Base-by-base conservation (phyloP, 495 filamentous ascomycete genomes). In the Trichoderma reesei region DNA sequence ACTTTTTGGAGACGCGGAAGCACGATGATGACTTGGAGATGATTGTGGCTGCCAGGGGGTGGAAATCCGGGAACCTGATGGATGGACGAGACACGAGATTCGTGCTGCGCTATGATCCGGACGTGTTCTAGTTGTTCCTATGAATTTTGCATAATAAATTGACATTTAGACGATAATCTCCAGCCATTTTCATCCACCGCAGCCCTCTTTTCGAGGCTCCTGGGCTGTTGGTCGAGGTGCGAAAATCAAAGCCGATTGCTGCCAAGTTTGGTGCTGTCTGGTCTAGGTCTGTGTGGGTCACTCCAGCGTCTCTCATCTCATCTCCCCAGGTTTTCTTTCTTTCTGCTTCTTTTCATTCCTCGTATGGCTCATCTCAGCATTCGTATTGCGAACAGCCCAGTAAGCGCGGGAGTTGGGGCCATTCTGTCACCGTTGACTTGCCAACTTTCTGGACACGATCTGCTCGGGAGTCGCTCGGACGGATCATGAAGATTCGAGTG, bases 31-130 rank as follows among this genome's bases (percentile, higher is more conserved):
- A 46, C 5, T 5, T 14, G 7, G 8, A 33, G 51, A 56, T 34
- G 33, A 20, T 48, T 48, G 44, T 48, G 44, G 44, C 44, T n/a
- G 44, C 44, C 44, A 48, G 44, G 44, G 44, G 44, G 44, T 48
- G 44, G 44, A 20, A 48, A 18, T 18, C 8, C 20, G 18, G 18
- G 16, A 6, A 18, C n/a, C 3, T 18, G 44, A 18, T 18, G 14
- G 41, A 44, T 44, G 44, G 44, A 39, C 38, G 38, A 39, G 38
- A 39, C 38, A 39, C 38, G 6, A 11, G 6, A 6, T 48, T 48
- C 20, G 5, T 18, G 5, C 16, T 48, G 44, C 44, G 20, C 5
- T 48, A 48, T 8, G n/a, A 44, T n/a, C 44, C 44, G 9, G 44
- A 18, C 16, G 6, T 39, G 38, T 39, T 2, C 11, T 6, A 7